A percentile compares a stretch with the other conserved stretches of the same genome.
These are phyloP conservation scores for Argentina anserina DNA, from an alignment of 306 rosid species.

Conservation along the genomic window DNA sequence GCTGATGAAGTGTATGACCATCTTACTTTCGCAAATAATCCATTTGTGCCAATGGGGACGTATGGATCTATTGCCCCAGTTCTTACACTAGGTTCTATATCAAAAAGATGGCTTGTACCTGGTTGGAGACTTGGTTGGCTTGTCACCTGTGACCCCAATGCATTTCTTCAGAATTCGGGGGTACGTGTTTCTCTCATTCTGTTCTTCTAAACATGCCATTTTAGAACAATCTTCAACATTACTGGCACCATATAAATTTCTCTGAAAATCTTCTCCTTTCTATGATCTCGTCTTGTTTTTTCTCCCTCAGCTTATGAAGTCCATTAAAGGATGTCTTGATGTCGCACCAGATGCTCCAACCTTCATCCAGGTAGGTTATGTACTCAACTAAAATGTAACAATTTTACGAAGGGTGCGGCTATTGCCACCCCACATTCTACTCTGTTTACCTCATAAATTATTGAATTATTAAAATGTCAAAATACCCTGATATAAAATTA, in stretches of 20 bases:
- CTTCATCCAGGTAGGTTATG: slow-evolving; percentile 46
- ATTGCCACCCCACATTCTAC: too few species aligned
- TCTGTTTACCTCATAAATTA: too few species aligned
- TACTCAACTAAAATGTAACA: background rate
- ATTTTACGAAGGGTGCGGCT: too few species aligned
- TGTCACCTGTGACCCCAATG: slow-evolving; percentile 46
- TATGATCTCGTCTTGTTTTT: background rate
- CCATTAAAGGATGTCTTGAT: slow-evolving; percentile 9
- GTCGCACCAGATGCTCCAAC: slow-evolving; percentile 25
- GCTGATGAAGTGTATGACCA: slow-evolving; percentile 67
- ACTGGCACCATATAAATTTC: background rate
- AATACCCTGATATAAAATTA: too few species aligned
- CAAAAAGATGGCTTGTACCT: slow-evolving; percentile 64
- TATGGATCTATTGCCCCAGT: slow-evolving; percentile 54
- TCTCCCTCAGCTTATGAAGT: slow-evolving; percentile 14
- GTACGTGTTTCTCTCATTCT: slow-evolving; percentile 17
- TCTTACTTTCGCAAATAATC: slow-evolving; percentile 42
- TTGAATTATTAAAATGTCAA: too few species aligned
- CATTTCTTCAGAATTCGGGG: slow-evolving; percentile 41
- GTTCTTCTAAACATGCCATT: background rate
- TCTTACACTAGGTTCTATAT: slow-evolving; percentile 50
- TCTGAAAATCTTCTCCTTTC: background rate
- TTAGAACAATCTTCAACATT: too few species aligned
- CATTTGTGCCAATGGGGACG: slow-evolving; percentile 63
- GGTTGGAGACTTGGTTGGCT: slow-evolving; percentile 76